phyloP scores from a whole-genome alignment of 768 basidiomycete genomes.

The Boletus patriciae region DNA sequence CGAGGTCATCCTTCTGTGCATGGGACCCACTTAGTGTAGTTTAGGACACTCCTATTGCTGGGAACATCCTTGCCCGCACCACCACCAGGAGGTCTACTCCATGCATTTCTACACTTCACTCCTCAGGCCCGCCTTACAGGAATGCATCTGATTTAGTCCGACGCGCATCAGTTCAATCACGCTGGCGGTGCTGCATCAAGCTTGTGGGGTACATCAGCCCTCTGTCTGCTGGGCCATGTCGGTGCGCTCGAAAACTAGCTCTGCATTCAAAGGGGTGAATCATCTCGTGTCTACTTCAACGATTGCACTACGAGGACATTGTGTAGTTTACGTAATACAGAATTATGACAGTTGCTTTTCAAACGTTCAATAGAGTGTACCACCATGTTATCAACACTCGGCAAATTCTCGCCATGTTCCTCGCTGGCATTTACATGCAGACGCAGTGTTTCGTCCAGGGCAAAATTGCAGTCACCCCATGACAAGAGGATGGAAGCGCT shows the following conservation, averaged over 20 bases:
- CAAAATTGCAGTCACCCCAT: conserved; percentile 16
- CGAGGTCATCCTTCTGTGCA: background rate
- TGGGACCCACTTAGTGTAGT: background rate
- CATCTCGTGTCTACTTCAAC: background rate
- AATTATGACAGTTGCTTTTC: too few species aligned
- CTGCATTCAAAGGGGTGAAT: background rate
- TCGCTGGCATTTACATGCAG: conserved; percentile 7
- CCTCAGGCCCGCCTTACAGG: background rate
- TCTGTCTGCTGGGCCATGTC: background rate
- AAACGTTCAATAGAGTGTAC: background rate
- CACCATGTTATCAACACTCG: conserved; percentile 16
- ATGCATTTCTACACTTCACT: background rate
- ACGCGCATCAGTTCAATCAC: too few species aligned
- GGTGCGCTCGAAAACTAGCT: background rate
- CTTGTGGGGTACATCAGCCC: background rate
- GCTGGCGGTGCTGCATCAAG: background rate
- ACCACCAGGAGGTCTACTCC: too few species aligned
- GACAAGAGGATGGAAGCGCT: conserved; percentile 62
- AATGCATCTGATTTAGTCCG: background rate
- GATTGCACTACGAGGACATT: background rate
- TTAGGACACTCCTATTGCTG: background rate
- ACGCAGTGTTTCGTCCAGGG: conserved; percentile 25
- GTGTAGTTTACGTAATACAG: conserved; percentile 19
- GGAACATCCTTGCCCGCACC: background rate
- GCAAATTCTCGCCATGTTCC: conserved; percentile 5